These are phyloP conservation scores for Trichoderma afroharzianum DNA, from an alignment of 2,329 filamentous ascomycete genomes.

Conservation along the genomic window DNA sequence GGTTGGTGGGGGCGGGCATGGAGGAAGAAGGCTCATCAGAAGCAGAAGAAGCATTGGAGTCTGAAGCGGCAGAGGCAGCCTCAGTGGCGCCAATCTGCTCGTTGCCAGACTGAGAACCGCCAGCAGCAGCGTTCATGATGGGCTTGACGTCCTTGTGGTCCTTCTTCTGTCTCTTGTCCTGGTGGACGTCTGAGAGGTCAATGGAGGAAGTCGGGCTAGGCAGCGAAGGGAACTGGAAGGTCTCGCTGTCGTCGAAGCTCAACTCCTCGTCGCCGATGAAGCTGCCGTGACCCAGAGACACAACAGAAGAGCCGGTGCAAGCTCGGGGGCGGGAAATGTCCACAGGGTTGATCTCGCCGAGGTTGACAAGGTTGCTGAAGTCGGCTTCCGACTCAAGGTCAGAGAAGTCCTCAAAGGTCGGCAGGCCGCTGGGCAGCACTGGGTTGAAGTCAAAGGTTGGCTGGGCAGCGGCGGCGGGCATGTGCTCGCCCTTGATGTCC, in stretches of 20 bases:
- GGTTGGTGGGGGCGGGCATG: slow-evolving; percentile 64
- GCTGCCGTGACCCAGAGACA: slow-evolving; percentile 70
- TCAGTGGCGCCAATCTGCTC: slow-evolving; percentile 36
- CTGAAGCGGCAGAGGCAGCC: slow-evolving; percentile 35
- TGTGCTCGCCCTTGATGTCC: slow-evolving; percentile 52
- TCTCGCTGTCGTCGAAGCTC: slow-evolving; percentile 67
- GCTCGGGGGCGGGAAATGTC: slow-evolving; percentile 68
- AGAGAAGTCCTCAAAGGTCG: slow-evolving; percentile 79
- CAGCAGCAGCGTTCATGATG: slow-evolving; percentile 41
- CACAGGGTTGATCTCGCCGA: slow-evolving; percentile 44
- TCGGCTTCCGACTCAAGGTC: slow-evolving; percentile 91
- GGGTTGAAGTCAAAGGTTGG: slow-evolving; percentile 51
- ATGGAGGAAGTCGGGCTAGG: slow-evolving; percentile 52
- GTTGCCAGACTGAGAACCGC: slow-evolving; percentile 33
- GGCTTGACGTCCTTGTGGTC: slow-evolving; percentile 45
- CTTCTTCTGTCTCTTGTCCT: slow-evolving; percentile 57
- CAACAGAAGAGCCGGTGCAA: slow-evolving; percentile 62
- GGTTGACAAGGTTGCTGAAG: slow-evolving; percentile 68
- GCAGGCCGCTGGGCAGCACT: slow-evolving; percentile 56
- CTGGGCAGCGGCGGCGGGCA: slow-evolving; percentile 44
- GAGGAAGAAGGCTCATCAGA: slow-evolving; percentile 44
- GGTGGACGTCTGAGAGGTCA: slow-evolving; percentile 43
- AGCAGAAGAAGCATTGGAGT: slow-evolving; percentile 39
- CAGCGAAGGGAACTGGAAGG: slow-evolving; percentile 57
- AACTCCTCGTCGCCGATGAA: slow-evolving; percentile 75